phyloP scores from a whole-genome alignment of 2,329 filamentous ascomycete genomes.

The Alternaria postmessia region DNA sequence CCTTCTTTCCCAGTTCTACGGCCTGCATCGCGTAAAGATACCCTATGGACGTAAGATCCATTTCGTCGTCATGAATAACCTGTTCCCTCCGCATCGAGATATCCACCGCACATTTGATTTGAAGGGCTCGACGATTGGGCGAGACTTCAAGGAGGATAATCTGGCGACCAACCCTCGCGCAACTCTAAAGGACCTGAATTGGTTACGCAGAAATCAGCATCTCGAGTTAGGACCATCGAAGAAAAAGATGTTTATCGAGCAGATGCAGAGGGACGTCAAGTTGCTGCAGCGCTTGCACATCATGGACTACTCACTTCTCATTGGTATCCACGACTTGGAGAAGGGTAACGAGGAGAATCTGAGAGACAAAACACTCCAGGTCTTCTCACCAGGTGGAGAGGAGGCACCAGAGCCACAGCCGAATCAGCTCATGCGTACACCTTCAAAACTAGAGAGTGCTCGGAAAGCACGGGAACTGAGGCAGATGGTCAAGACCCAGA shows the following conservation, averaged over 20 bases:
- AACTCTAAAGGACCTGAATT: constrained; percentile 96
- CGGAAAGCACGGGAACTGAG: constrained; percentile 90
- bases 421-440: constrained; percentile 83
- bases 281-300: constrained; percentile 89
- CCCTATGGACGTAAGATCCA: constrained; percentile 98
- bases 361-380: constrained; percentile 85
- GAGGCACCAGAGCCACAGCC: constrained; percentile 58
- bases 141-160: constrained; percentile 89
- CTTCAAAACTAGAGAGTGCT: constrained; percentile 90
- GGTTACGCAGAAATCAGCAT: constrained; percentile 84
- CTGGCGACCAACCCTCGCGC: constrained; percentile 88
- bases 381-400: constrained; percentile 87
- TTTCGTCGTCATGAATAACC: constrained; percentile 99
- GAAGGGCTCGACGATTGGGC: constrained; percentile 93
- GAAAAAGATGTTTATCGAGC: constrained; percentile 85
- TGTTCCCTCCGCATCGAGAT: constrained; percentile 95
- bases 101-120: constrained; percentile 97
- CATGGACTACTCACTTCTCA: constrained; percentile 97
- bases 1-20: constrained; percentile 96
- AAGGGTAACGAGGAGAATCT: constrained; percentile 96
- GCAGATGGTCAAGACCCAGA: constrained; percentile 90
- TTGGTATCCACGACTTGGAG: constrained; percentile 90
- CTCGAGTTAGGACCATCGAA: constrained; percentile 90
- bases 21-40: constrained; percentile 96
- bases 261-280: constrained; percentile 86